Evolutionary conservation across 78 protist species (phyloP), one percentile per base, ranked within the genome.

Genomic region (Tieghemostelium lacteum): DNA sequence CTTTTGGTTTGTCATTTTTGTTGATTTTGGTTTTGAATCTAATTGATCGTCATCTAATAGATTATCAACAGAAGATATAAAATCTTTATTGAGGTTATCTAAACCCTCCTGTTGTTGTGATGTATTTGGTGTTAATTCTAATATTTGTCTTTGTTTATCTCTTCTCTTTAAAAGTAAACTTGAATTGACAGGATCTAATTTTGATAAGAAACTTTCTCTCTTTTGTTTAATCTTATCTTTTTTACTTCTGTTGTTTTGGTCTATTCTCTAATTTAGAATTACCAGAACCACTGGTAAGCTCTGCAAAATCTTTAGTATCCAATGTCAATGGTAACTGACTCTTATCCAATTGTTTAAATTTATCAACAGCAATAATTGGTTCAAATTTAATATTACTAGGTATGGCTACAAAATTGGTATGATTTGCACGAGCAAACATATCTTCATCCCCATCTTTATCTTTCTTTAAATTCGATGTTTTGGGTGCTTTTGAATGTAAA

Each of bases 151-250:
- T n/a, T 40, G 7, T 55, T 37, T 57, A 36, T n/a, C 33, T 55
- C 45, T 6, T 42, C 45, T 12, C 45, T 39, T 34, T 70, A 20
- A 50, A 29, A 39, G 33, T 64, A 54, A 39, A 5, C 37, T 66
- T 54, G 54, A 60, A 31, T 33, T 54, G 54, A 45, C 52, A 14
- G 89, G 89, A 37, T 83, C 54, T 17, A 80, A 69, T 57, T 67
- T 83, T 52, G 40, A 40, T 83, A 83, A 69, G 58, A 83, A 83
- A 54, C 55, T 62, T 40, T 83, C 80, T 58, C 69, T 83, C 62
- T 83, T 83, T 69, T 69, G 75, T 42, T 83, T 83, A 55, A 69
- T 52, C 37, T 83, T 83, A 7, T 83, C 89, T 69, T 83, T 83
- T 52, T 83, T 83, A 39, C 78, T 24, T 12, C 39, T 20, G n/a